Evolutionary conservation across 1,139 yeast species (phyloP).

Genomic region (Debaryomyces udenii): DNA sequence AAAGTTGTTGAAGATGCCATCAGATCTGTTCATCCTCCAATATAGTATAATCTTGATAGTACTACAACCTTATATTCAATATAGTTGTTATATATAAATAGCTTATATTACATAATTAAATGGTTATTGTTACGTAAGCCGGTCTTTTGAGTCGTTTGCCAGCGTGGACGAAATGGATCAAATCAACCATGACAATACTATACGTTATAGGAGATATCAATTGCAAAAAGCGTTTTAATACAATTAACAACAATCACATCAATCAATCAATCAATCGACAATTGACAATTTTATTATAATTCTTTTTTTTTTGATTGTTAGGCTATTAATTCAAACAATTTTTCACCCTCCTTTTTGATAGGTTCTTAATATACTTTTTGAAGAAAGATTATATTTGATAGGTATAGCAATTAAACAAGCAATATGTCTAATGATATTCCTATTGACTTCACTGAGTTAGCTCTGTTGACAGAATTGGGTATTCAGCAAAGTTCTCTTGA

Average conservation of each 20-base stretch:
- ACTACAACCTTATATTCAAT: no score
- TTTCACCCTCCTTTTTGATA: slow-evolving; percentile 6
- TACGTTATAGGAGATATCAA: slow-evolving; percentile 3
- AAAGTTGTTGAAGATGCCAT: slow-evolving; percentile 43
- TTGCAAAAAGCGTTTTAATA: slow-evolving; percentile 3
- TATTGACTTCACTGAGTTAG: slow-evolving; percentile 93
- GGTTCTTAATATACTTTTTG: slow-evolving; percentile 2
- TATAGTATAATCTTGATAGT: slow-evolving; percentile 20
- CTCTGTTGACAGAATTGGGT: slow-evolving; percentile 83
- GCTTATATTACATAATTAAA: no score
- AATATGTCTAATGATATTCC: slow-evolving; percentile 67
- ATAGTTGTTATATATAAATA: no score
- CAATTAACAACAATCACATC: slow-evolving; percentile 7
- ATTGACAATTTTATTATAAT: slow-evolving; percentile 9
- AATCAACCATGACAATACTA: slow-evolving; percentile 2
- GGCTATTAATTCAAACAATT: slow-evolving; percentile 7
- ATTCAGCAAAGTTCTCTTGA: slow-evolving; percentile 83
- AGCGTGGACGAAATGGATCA: slow-evolving; percentile 18
- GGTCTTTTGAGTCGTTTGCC: slow-evolving; percentile 12
- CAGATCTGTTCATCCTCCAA: slow-evolving; percentile 41
- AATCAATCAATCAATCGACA: slow-evolving; percentile 13
- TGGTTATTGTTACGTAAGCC: no score
- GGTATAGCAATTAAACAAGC: slow-evolving; percentile 9
- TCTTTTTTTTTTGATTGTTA: slow-evolving; percentile 7
- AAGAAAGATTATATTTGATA: slow-evolving; percentile 1